Evolutionary conservation across 1,284 basidiomycete genomes (phyloP).

Genomic region (Neolentinus lepideus): DNA sequence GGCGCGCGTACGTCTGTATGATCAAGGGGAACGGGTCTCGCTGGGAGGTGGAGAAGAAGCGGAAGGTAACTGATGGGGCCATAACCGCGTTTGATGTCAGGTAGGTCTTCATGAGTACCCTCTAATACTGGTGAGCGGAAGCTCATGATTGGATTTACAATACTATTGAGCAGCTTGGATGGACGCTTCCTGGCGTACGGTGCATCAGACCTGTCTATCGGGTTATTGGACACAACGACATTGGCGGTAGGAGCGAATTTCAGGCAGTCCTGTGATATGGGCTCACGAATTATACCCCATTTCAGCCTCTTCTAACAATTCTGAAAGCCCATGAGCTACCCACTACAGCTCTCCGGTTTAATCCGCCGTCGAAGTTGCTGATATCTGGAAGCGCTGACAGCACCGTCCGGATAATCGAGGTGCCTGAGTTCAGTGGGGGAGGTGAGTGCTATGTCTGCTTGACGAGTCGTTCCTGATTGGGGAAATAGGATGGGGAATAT

Average conservation of each 20-base stretch:
- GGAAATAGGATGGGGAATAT: slow-evolving; percentile 23
- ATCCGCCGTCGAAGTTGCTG: slow-evolving; percentile 75
- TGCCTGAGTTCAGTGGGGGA: slow-evolving; percentile 52
- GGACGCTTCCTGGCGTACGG: slow-evolving; percentile 84
- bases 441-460: slow-evolving; percentile 39
- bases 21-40: slow-evolving; percentile 46
- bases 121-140: neutral
- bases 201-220: slow-evolving; percentile 82
- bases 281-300: neutral
- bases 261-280: neutral
- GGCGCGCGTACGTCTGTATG: slow-evolving; percentile 55
- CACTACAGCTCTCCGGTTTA: slow-evolving; percentile 85
- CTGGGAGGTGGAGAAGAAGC: slow-evolving; percentile 46
- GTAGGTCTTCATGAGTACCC: slow-evolving; percentile 29
- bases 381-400: slow-evolving; percentile 92
- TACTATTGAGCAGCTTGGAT: slow-evolving; percentile 38
- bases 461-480: neutral
- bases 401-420: slow-evolving; percentile 73
- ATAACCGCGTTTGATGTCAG: slow-evolving; percentile 86
- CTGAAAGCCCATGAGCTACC: slow-evolving; percentile 95
- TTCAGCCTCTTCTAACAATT: slow-evolving; percentile 80
- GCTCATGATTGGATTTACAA: slow-evolving; percentile 22
- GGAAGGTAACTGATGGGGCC: slow-evolving; percentile 69
- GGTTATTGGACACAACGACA: slow-evolving; percentile 77
- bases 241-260: slow-evolving; percentile 63